Conservation (phyloP, 768 basidiomycete species). For the Exsudoporus frostii region DNA sequence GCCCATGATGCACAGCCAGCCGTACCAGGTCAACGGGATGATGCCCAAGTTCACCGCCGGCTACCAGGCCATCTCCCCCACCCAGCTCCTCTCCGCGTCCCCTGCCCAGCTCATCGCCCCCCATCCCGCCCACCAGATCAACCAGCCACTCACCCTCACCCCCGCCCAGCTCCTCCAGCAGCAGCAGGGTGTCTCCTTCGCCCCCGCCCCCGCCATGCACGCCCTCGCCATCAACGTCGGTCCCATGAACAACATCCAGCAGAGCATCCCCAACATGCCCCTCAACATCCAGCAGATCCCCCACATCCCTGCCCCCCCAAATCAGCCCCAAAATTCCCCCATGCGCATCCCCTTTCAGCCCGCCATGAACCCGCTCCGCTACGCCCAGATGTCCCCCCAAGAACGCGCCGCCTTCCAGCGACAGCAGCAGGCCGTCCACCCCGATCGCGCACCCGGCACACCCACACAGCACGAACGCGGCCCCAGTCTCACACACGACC, state of each 20-base stretch:
- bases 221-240: neutral
- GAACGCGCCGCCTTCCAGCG: conserved; percentile 30
- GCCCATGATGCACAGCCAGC: conserved; percentile 11
- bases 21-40: conserved; percentile 18
- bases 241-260: neutral
- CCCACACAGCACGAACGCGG: conserved; percentile 25
- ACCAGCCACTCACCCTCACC: conserved; percentile 29
- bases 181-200: conserved; percentile 25
- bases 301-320: conserved; percentile 18
- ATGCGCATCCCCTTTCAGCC: conserved; percentile 19
- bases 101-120: conserved; percentile 23
- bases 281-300: conserved; percentile 21
- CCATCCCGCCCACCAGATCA: conserved; percentile 9
- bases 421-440: conserved; percentile 25
- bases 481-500: conserved; percentile 17
- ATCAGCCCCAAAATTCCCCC: conserved; percentile 22
- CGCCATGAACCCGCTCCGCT: conserved; percentile 22
- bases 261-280: conserved; percentile 1
- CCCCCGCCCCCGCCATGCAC: conserved; percentile 9
- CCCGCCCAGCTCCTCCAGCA: conserved; percentile 38
- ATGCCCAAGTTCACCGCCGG: conserved; percentile 13
- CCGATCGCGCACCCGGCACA: conserved; percentile 18
- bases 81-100: neutral
- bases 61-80: conserved; percentile 10
- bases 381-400: conserved; percentile 27